Evolutionary conservation across 441 rosid species (phyloP), one percentile per base, ranked within the genome.

Genomic region (Erysimum cheiri): DNA sequence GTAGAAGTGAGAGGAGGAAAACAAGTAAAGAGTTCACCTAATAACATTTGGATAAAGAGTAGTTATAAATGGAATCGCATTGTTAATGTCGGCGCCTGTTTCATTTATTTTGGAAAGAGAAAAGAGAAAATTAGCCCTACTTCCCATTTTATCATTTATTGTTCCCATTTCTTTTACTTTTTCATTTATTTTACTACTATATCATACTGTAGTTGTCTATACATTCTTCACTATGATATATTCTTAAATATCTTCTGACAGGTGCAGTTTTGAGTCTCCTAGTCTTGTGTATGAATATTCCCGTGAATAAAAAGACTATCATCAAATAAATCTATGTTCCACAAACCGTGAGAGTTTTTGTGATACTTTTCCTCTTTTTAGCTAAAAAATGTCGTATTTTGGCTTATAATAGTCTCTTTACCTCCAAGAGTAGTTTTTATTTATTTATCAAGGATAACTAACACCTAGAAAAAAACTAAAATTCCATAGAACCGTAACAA

Each of bases 81-180:
- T 55, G 49, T 54, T 52, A 61, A 72, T 55, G 77, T 71, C 77
- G 76, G 76, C 73, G 77, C 66, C 64, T 60, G 62, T 55, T 71
- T 63, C 76, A 76, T 71, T 76, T 67, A 76, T 62, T 54, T 47
- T 46, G 54, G 68, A 29, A 39, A 40, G 47, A 73, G 36, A 58
- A 29, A 31, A 40, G 39, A 73, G 36, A 58, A 31, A 40, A 13
- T 49, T 72, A 31, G 10, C 47, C 41, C n/a, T 54, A 24, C 32
- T 53, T 0, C 55, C 43, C 64, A 17, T 62, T 53, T 41, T 33
- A 5, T 55, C 75, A 71, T 71, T 56, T 26, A 46, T 36, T 59
- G 17, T 26, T 44, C 22, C 52, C 40, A 15, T 49, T 11, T 33
- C 13, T 24, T 24, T 24, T 26, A 26, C 8, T 47, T 44, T 35